A percentile compares a stretch with the other conserved stretches of the same genome.
Evolutionary conservation across 2,329 filamentous ascomycete species (phyloP).

Genomic region (Botrytis hyacinthi): DNA sequence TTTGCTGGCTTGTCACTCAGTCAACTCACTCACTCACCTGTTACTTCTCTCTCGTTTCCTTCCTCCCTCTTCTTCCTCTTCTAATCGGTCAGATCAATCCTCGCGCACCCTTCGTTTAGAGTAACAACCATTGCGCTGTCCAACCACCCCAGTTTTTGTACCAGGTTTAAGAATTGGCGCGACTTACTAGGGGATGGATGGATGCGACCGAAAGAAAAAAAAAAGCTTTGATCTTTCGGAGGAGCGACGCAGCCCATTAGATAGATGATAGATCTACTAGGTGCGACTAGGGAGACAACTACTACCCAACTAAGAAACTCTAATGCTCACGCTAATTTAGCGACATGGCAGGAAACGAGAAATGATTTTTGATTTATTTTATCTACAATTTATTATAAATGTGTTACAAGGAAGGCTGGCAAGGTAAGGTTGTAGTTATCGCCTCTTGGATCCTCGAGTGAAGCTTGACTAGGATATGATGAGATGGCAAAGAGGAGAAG

Average conservation of each 20-base stretch:
- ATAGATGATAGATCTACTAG: background rate
- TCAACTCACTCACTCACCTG: no score
- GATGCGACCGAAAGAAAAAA: background rate
- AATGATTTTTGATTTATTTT: background rate
- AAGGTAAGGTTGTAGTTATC: slow-evolving; percentile 12
- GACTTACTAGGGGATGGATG: background rate
- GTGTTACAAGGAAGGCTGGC: background rate
- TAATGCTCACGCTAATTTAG: background rate
- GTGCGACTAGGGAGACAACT: background rate
- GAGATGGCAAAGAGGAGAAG: background rate
- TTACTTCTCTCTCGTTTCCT: background rate
- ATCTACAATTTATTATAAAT: background rate
- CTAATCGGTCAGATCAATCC: slow-evolving; percentile 6
- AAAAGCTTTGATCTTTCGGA: background rate
- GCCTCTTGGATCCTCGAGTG: slow-evolving; percentile 17
- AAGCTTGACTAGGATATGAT: background rate
- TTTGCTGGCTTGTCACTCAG: background rate
- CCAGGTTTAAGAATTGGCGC: slow-evolving; percentile 10
- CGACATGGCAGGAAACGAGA: background rate
- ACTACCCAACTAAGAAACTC: slow-evolving; percentile 7
- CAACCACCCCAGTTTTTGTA: slow-evolving; percentile 16
- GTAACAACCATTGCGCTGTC: slow-evolving; percentile 14
- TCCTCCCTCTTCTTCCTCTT: background rate
- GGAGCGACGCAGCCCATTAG: background rate
- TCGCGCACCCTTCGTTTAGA: slow-evolving; percentile 3